Conservation (phyloP, 345 rosid genomes). For the Hypericum perforatum region DNA sequence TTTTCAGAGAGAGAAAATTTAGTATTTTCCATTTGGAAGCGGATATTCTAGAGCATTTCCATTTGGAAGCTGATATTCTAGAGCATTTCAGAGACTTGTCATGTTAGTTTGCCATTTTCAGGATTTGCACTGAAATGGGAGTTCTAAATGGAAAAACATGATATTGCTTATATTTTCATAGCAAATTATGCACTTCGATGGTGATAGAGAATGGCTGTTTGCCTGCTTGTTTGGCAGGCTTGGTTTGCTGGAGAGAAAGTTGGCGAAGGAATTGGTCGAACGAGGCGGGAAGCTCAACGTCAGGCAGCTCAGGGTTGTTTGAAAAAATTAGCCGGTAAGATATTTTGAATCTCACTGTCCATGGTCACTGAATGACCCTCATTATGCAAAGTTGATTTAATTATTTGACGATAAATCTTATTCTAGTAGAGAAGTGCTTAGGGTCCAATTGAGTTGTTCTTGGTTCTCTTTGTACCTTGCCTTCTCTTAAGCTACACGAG, state of each 20-base stretch:
- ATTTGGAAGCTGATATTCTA: too few relatives aligned
- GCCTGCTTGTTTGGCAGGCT: conserved; percentile 37
- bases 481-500: too few relatives aligned
- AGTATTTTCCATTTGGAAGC: too few relatives aligned
- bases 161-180: background rate
- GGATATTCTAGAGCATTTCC: too few relatives aligned
- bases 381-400: background rate
- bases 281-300: conserved; percentile 75
- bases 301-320: conserved; percentile 79
- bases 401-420: background rate
- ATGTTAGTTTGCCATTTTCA: too few relatives aligned
- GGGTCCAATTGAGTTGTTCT: too few relatives aligned
- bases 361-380: background rate
- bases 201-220: conserved; percentile 7
- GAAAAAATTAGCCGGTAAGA: conserved; percentile 64
- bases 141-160: conserved; percentile 1
- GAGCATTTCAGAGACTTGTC: too few relatives aligned
- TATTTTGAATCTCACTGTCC: background rate
- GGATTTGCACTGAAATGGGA: too few relatives aligned
- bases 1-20: too few relatives aligned
- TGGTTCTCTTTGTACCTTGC: too few relatives aligned
- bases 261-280: conserved; percentile 74
- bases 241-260: conserved; percentile 76
- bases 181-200: background rate
- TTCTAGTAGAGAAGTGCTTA: background rate